Base-by-base conservation (phyloP, 441 rosid species). In the Theobroma grandiflorum region DNA sequence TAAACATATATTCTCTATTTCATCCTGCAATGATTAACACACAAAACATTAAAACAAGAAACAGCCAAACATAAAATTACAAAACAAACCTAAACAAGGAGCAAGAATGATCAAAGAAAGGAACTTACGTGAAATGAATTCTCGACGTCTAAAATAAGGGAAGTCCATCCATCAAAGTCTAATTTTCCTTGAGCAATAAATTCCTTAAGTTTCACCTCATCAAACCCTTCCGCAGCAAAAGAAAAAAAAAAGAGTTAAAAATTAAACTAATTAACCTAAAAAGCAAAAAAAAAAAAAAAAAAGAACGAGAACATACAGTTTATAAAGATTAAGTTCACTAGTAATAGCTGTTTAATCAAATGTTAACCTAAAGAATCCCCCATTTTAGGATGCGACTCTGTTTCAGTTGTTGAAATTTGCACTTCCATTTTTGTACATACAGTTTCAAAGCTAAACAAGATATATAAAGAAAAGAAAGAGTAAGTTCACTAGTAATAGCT, bases 161-260 rank as follows among this genome's bases (percentile, higher is more conserved):
- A 88, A 83, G 91, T 86, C 98, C 98, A 95, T 22, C 93, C 97
- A 76, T 91, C 92, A 80, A 93, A 93, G 43, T 88, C 82, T 65
- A 95, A 86, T 73, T 80, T 72, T 47, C 87, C 93, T 42, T 82
- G 73, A 52, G 88, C 82, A 14, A 90, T 76, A 1, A 87, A 69
- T 79, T 86, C 85, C 75, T 75, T 78, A 65, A 95, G 87, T 75
- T 82, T 85, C 80, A 79, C 78, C 76, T 86, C 88, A 35, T 86
- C 90, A 59, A 84, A 62, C 45, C 82, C 82, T 84, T 77, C 93
- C 88, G 89, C n/a, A 75, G 18, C 18, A 52, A 75, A 77, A 69
- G 0, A 38, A 67, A 52, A 75, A 77, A 69, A 0, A 38, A 67
- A 81, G 35, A 53, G 45, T 16, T 16, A 8, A 33, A 50, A 35